Evolutionary conservation across 345 rosid species (phyloP).

Genomic region (Alliaria petiolata): DNA sequence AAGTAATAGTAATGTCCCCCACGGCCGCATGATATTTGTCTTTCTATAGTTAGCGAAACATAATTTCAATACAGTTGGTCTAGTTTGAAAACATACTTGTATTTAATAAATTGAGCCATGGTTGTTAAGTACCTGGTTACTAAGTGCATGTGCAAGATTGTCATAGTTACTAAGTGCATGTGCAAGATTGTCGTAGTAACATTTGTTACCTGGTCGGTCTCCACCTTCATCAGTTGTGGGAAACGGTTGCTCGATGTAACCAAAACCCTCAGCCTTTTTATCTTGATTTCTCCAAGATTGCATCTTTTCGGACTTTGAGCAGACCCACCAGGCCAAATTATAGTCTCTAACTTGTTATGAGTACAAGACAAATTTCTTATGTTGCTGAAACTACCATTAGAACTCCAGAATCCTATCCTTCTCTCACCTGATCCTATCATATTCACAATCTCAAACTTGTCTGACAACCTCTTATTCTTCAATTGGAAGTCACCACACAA

Average conservation of each 20-base stretch:
- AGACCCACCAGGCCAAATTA: slow-evolving; percentile 42
- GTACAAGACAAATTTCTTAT: neutral
- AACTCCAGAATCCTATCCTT: slow-evolving; percentile 34
- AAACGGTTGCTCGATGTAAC: slow-evolving; percentile 36
- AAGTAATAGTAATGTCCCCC: slow-evolving; percentile 45
- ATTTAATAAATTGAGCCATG: too few relatives aligned
- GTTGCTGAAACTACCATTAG: slow-evolving; percentile 23
- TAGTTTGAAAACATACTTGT: neutral
- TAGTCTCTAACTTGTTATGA: slow-evolving; percentile 8
- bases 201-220: slow-evolving; percentile 10
- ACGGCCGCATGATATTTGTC: slow-evolving; percentile 42
- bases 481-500: slow-evolving; percentile 32
- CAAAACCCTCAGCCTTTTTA: slow-evolving; percentile 28
- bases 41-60: slow-evolving; percentile 6
- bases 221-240: slow-evolving; percentile 9
- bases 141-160: slow-evolving; percentile 8
- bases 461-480: slow-evolving; percentile 6
- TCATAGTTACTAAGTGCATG: slow-evolving; percentile 10
- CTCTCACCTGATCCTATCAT: slow-evolving; percentile 27
- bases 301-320: slow-evolving; percentile 11
- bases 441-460: slow-evolving; percentile 36
- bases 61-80: neutral
- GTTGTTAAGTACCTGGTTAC: slow-evolving; percentile 22
- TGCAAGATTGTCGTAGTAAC: slow-evolving; percentile 19
- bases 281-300: neutral